phyloP scores from a whole-genome alignment of 164 flowering plant genomes.

The Aristolochia contorta region DNA sequence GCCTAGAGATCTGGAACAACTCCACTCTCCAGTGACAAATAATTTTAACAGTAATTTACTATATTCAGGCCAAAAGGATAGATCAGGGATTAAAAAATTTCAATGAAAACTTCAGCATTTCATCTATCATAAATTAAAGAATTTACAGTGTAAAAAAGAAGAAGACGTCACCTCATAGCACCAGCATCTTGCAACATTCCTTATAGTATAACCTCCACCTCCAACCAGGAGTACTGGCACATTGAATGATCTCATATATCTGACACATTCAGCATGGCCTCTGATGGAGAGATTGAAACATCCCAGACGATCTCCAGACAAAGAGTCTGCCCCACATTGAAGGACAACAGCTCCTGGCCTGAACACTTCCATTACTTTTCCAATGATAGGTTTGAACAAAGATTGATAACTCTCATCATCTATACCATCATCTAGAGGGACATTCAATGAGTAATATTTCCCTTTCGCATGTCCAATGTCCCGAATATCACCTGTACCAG shows the following conservation, averaged over 20 bases:
- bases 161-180: slow-evolving; percentile 50
- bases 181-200: slow-evolving; percentile 87
- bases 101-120: no score
- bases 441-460: slow-evolving; percentile 49
- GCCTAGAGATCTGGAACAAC: no score
- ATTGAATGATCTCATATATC: slow-evolving; percentile 67
- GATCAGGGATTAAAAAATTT: no score
- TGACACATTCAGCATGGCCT: slow-evolving; percentile 79
- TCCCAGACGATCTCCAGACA: slow-evolving; percentile 69
- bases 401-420: slow-evolving; percentile 51
- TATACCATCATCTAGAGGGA: slow-evolving; percentile 49
- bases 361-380: slow-evolving; percentile 68
- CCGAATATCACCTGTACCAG: slow-evolving; percentile 49
- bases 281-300: slow-evolving; percentile 75
- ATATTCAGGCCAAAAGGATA: neutral
- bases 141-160: neutral
- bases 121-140: neutral
- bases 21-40: neutral
- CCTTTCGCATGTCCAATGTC: slow-evolving; percentile 42
- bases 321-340: slow-evolving; percentile 71
- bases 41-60: neutral
- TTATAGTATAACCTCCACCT: slow-evolving; percentile 74
- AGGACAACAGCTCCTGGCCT: slow-evolving; percentile 71
- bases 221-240: slow-evolving; percentile 65
- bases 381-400: slow-evolving; percentile 51